phyloP scores from a whole-genome alignment of 768 basidiomycete species.

The Stropharia rugosoannulata region DNA sequence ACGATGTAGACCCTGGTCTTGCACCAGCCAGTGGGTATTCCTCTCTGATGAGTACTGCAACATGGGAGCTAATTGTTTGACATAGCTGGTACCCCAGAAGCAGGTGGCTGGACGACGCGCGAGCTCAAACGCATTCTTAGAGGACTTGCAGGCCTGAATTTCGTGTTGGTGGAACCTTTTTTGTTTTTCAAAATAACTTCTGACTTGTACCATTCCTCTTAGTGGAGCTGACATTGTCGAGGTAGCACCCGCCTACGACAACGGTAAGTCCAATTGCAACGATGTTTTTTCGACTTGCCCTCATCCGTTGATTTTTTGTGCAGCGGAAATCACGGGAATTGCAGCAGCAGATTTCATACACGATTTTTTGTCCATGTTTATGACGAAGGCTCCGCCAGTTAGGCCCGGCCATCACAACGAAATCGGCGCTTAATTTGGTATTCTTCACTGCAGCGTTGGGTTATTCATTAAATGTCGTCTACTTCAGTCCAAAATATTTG shows the following conservation, averaged over 20 bases:
- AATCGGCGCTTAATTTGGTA: not conserved
- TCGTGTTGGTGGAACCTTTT: slow-evolving; percentile 54
- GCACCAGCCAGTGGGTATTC: slow-evolving; percentile 70
- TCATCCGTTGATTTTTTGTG: not conserved
- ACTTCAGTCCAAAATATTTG: no score
- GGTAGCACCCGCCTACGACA: slow-evolving; percentile 73
- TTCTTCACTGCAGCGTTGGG: not conserved
- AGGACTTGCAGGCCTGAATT: slow-evolving; percentile 75
- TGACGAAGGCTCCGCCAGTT: slow-evolving; percentile 37
- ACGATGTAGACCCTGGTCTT: slow-evolving; percentile 59
- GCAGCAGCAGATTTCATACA: slow-evolving; percentile 69
- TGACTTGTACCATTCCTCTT: not conserved
- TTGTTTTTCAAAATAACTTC: not conserved
- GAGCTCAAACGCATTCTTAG: slow-evolving; percentile 81
- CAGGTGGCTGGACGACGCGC: slow-evolving; percentile 82
- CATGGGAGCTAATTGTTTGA: not conserved
- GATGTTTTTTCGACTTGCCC: not conserved
- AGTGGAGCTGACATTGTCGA: slow-evolving; percentile 76
- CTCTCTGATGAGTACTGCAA: not conserved
- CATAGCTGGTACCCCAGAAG: slow-evolving; percentile 79
- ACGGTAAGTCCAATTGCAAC: slow-evolving; percentile 38
- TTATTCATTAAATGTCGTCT: no score
- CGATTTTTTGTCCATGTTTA: slow-evolving; percentile 64
- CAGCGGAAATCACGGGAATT: slow-evolving; percentile 67
- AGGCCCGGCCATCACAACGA: slow-evolving; percentile 14